Conservation (phyloP, 2,329 filamentous ascomycete species). For the Sporothrix sp. region DNA sequence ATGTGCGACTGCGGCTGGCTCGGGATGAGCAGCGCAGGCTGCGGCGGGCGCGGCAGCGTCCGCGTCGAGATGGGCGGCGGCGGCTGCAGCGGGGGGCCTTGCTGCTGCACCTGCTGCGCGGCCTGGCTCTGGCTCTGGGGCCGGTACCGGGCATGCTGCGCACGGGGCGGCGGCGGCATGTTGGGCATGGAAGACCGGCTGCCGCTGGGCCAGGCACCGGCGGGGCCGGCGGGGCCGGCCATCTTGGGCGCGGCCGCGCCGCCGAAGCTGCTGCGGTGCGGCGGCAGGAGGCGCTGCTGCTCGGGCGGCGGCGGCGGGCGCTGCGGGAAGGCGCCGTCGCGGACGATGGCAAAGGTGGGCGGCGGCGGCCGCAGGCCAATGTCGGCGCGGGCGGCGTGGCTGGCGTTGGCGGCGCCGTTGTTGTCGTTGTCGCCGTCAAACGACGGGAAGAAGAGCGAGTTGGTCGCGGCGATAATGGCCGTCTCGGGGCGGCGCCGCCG, state of each 20-base stretch:
- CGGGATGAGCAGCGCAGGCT: conserved; percentile 11
- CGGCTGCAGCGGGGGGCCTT: conserved; percentile 7
- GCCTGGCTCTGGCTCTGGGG: background rate
- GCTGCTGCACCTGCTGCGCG: background rate
- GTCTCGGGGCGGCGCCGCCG: conserved; percentile 10
- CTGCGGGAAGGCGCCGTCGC: conserved; percentile 4
- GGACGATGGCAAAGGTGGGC: background rate
- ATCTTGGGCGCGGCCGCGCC: background rate
- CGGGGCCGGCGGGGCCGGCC: background rate
- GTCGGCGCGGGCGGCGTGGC: background rate
- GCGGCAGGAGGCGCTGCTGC: conserved; percentile 11
- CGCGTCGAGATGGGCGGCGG: conserved; percentile 1
- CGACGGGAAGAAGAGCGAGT: conserved; percentile 10
- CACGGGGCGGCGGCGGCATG: background rate
- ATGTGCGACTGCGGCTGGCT: conserved; percentile 5
- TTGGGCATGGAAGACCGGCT: conserved; percentile 2
- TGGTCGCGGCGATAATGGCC: conserved; percentile 9
- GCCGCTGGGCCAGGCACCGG: background rate
- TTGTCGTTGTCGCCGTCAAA: conserved; percentile 2
- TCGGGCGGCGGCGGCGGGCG: conserved; percentile 14
- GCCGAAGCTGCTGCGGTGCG: background rate
- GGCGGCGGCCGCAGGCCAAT: background rate
- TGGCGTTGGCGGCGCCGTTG: conserved; percentile 3
- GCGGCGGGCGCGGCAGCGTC: conserved; percentile 12
- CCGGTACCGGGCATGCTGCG: background rate